Evolutionary conservation across 768 basidiomycete species (phyloP).

Genomic region (Kwoniella pini): DNA sequence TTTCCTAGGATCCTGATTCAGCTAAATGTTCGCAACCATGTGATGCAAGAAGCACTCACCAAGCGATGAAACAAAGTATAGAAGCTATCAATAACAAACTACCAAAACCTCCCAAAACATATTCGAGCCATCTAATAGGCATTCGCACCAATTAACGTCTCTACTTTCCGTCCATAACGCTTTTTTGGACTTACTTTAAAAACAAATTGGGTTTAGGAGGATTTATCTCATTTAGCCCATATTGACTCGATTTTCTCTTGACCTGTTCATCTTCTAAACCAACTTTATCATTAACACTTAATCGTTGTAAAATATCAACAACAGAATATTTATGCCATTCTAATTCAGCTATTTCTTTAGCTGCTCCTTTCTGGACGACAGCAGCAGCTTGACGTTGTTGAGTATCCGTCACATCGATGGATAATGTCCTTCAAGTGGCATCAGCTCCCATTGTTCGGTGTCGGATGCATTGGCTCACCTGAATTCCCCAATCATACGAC

Average conservation of each 20-base stretch:
- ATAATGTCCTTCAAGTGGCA: slow-evolving; percentile 56
- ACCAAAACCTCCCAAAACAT: slow-evolving; percentile 65
- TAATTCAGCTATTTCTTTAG: slow-evolving; percentile 54
- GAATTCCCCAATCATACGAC: slow-evolving; percentile 48
- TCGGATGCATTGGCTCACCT: slow-evolving; percentile 25
- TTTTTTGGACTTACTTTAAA: slow-evolving; percentile 56
- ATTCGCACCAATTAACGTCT: too few species aligned
- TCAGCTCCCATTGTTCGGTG: neutral
- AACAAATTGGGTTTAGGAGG: slow-evolving; percentile 59
- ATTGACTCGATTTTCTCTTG: slow-evolving; percentile 57
- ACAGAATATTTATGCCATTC: slow-evolving; percentile 60
- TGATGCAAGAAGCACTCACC: slow-evolving; percentile 29
- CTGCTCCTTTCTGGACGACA: slow-evolving; percentile 26
- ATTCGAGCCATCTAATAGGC: slow-evolving; percentile 57
- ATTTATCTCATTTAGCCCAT: slow-evolving; percentile 62
- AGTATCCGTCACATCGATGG: slow-evolving; percentile 56
- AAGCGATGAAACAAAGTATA: slow-evolving; percentile 63
- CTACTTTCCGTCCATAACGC: too few species aligned
- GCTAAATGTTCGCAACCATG: neutral
- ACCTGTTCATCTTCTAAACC: slow-evolving; percentile 62
- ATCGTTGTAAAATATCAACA: slow-evolving; percentile 58
- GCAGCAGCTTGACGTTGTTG: slow-evolving; percentile 24
- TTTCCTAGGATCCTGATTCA: slow-evolving; percentile 56
- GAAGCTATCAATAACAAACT: slow-evolving; percentile 63
- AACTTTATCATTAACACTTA: slow-evolving; percentile 58